Base-by-base conservation (phyloP, 768 basidiomycete species). In the Mycena rebaudengoi region DNA sequence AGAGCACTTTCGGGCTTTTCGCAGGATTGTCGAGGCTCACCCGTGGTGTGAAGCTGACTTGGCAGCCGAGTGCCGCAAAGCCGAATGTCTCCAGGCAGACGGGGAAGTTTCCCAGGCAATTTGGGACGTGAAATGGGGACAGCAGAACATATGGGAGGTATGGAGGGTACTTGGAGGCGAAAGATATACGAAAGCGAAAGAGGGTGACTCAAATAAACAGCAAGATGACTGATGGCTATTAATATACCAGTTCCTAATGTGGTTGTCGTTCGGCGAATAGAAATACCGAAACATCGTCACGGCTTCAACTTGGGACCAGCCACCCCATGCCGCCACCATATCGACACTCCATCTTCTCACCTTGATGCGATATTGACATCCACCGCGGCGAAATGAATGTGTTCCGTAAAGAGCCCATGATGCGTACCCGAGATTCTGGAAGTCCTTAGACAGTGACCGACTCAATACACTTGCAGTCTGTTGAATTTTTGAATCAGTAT, bases 251-350 rank as follows among this genome's bases (percentile, higher is more conserved):
- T 12, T 23, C 21, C 32, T 51, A n/a, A n/a, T 33, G n/a, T 51
- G 49, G 21, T 51, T 51, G 33, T 51, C 49, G 49, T 51, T 51
- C 2, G 49, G 49, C 18, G 49, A 51, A 21, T 51, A 51, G 21
- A 51, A 51, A n/a, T 51, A 51, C 5, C 49, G 49, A 14, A 51
- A 51, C 49, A 51, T 51, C 33, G 48, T 11, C n/a, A 61, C 23
- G n/a, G 69, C 69, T 57, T 66, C 64, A 10, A 70, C 39, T 35
- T 68, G 66, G 4, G 64, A 71, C 70, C 68, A 71, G 3, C 70
- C 65, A 33, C 67, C 67, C 70, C 68, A 71, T 8, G 59, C 62
- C 20, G 69, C 67, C 56, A 66, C 52, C 68, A 65, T 68, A 37
- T 57, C 58, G 12, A 50, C 49, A 2, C 58, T 26, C 46, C 63